Percentiles rank a stretch among this genome's conserved stretches.
Evolutionary conservation across 2,329 filamentous ascomycete genomes (phyloP).

Genomic region (Sphaceloma murrayae): DNA sequence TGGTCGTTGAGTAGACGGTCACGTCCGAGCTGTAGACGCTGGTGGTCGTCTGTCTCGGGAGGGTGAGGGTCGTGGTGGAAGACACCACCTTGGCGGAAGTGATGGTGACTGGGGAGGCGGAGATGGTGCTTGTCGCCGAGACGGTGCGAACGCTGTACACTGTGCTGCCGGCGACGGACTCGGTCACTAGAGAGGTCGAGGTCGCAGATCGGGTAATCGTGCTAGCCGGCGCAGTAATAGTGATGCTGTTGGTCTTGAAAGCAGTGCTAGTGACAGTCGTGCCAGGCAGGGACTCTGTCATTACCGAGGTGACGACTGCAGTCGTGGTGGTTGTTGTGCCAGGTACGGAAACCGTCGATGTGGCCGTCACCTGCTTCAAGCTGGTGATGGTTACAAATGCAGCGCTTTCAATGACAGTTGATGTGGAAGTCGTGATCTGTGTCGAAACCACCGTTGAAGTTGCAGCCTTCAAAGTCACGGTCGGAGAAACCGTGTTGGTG

Average conservation of each 20-base stretch:
- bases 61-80: slow-evolving; percentile 18
- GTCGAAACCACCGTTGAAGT: slow-evolving; percentile 23
- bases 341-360: slow-evolving; percentile 14
- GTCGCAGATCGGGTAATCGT: slow-evolving; percentile 15
- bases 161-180: slow-evolving; percentile 19
- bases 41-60: slow-evolving; percentile 16
- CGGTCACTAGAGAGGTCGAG: slow-evolving; percentile 13
- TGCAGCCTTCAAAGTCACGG: slow-evolving; percentile 23
- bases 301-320: slow-evolving; percentile 9
- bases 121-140: slow-evolving; percentile 6
- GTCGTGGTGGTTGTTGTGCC: slow-evolving; percentile 16
- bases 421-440: slow-evolving; percentile 16
- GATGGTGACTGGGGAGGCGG: slow-evolving; percentile 7
- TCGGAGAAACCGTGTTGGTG: slow-evolving; percentile 22
- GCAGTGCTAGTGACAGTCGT: slow-evolving; percentile 16
- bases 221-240: not conserved
- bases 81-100: slow-evolving; percentile 20
- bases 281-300: slow-evolving; percentile 12
- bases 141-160: slow-evolving; percentile 20
- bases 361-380: slow-evolving; percentile 10
- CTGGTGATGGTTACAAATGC: slow-evolving; percentile 21
- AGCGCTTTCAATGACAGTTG: slow-evolving; percentile 20
- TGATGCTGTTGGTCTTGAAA: slow-evolving; percentile 15
- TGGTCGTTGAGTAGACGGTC: slow-evolving; percentile 22
- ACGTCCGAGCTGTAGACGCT: slow-evolving; percentile 17